Percentiles rank a stretch among this genome's conserved stretches.
Evolutionary conservation across 2,329 filamentous ascomycete genomes (phyloP).

Genomic region (Penicillium sp.): DNA sequence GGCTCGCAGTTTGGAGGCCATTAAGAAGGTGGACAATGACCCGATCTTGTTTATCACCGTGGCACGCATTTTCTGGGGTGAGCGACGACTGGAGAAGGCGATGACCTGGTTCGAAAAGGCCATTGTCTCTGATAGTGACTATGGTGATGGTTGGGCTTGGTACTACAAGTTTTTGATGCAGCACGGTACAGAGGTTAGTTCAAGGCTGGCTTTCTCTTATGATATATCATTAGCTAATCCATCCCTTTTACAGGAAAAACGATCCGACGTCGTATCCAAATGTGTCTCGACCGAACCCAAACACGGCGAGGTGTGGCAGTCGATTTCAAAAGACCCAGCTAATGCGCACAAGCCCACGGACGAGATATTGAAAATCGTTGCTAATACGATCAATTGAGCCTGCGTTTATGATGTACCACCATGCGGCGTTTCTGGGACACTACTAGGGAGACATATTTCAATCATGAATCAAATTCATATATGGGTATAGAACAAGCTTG

Average conservation of each 20-base stretch:
- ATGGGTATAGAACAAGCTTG: slow-evolving; percentile 32
- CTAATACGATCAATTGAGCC: slow-evolving; percentile 42
- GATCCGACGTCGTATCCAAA: slow-evolving; percentile 77
- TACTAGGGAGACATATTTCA: neutral
- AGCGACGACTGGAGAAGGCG: slow-evolving; percentile 88
- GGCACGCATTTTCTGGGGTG: slow-evolving; percentile 93
- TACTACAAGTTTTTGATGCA: slow-evolving; percentile 91
- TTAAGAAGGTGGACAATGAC: slow-evolving; percentile 95
- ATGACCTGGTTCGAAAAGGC: slow-evolving; percentile 98
- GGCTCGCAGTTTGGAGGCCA: slow-evolving; percentile 85
- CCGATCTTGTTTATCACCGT: slow-evolving; percentile 86
- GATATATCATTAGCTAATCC: slow-evolving; percentile 2
- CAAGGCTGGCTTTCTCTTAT: neutral
- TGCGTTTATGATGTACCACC: slow-evolving; percentile 11
- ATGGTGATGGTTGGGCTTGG: slow-evolving; percentile 96
- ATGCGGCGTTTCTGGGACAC: slow-evolving; percentile 3
- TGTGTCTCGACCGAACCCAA: slow-evolving; percentile 80
- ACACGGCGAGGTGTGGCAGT: slow-evolving; percentile 91
- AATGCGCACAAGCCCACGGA: slow-evolving; percentile 75
- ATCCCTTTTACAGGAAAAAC: slow-evolving; percentile 66
- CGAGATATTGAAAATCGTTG: slow-evolving; percentile 80
- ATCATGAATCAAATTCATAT: slow-evolving; percentile 21
- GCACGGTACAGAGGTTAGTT: slow-evolving; percentile 75
- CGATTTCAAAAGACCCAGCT: slow-evolving; percentile 77
- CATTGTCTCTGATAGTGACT: slow-evolving; percentile 79